Conservation (phyloP, 495 filamentous ascomycete species). For the Bacidia gigantensis region DNA sequence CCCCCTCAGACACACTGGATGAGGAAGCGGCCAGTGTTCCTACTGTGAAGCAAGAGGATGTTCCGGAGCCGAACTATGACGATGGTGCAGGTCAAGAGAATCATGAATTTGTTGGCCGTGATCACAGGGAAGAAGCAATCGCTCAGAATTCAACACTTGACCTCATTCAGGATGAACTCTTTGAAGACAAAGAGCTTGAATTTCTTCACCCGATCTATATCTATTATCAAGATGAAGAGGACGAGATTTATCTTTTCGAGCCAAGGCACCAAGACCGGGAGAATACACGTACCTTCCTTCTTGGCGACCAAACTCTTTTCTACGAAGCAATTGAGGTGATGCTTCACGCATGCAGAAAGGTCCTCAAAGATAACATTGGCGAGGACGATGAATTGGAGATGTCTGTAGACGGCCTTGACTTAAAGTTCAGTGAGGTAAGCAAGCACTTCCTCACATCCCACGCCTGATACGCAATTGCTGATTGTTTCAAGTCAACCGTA, state of each 20-base stretch:
- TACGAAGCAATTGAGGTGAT: conserved; percentile 44
- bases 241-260: conserved; percentile 59
- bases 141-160: conserved; percentile 2
- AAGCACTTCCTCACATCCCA: no score
- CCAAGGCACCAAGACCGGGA: conserved; percentile 44
- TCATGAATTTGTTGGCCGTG: not conserved
- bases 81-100: conserved; percentile 8
- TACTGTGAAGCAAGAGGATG: no score
- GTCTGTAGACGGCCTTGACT: conserved; percentile 49
- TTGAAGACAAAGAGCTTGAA: not conserved
- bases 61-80: no score
- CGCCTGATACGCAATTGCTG: not conserved
- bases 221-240: conserved; percentile 48
- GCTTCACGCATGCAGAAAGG: conserved; percentile 47
- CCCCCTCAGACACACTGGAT: no score
- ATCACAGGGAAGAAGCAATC: conserved; percentile 11
- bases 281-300: conserved; percentile 51
- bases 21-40: no score
- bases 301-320: conserved; percentile 50
- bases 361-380: conserved; percentile 52
- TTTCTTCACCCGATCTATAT: conserved; percentile 42
- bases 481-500: conserved; percentile 5
- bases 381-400: conserved; percentile 57
- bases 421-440: conserved; percentile 62
- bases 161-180: no score